Conservation (phyloP, 2,329 filamentous ascomycete genomes). For the Macrophomina pseudophaseolina region DNA sequence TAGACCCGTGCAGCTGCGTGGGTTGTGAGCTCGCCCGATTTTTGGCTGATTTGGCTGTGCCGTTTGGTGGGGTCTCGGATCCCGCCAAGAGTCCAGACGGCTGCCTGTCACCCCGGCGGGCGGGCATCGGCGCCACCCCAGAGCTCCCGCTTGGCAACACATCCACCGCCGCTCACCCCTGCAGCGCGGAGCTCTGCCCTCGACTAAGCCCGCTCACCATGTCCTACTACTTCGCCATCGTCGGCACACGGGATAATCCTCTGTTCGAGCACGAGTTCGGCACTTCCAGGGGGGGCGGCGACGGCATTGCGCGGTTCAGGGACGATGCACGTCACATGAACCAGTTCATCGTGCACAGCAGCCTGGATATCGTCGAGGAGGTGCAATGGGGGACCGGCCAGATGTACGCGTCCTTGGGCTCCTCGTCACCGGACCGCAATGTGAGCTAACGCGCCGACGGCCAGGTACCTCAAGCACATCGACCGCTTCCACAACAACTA, state of each 20-base stretch:
- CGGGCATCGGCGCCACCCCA: not conserved
- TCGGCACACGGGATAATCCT: constrained; percentile 93
- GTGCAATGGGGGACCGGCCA: constrained; percentile 88
- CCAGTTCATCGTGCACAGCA: constrained; percentile 95
- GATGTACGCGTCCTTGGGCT: constrained; percentile 60
- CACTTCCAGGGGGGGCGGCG: constrained; percentile 92
- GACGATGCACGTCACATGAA: constrained; percentile 92
- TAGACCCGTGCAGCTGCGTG: no score
- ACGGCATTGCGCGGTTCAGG: constrained; percentile 86
- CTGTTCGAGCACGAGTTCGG: constrained; percentile 98
- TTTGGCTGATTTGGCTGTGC: no score
- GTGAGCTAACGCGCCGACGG: constrained; percentile 26
- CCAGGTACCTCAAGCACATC: constrained; percentile 92
- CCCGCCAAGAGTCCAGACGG: no score
- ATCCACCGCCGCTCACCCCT: not conserved
- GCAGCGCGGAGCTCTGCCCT: not conserved
- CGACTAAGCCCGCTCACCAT: constrained; percentile 57
- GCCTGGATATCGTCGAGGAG: constrained; percentile 93
- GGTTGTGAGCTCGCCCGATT: no score
- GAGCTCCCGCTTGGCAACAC: not conserved
- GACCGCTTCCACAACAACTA: constrained; percentile 97
- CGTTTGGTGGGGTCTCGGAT: no score
- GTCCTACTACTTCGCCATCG: constrained; percentile 98
- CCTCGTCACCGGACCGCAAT: not conserved
- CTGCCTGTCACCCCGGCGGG: no score